Evolutionary conservation across 2,329 filamentous ascomycete species (phyloP), one percentile per base, ranked within the genome.

Genomic region (Berkeleyomyces rouxiae): DNA sequence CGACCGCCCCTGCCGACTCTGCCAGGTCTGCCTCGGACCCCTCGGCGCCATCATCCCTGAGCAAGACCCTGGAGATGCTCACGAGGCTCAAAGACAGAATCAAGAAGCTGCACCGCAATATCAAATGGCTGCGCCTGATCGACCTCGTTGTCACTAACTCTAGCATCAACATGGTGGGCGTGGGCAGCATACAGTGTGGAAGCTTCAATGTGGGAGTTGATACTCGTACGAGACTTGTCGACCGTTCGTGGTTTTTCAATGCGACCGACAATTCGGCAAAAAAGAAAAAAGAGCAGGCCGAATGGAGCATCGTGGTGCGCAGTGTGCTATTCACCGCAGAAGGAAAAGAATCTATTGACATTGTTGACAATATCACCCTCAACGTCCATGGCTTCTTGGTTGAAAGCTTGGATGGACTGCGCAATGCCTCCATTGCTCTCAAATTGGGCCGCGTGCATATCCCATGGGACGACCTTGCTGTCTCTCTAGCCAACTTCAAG

Each of bases 331-430:
- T 99, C 69, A 95, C 89, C 0, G 84, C 90, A 1, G 85, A 95
- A 63, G 90, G 90, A 42, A 81, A 81, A 62, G 90, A 97, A 64
- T 86, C 90, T 1, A 84, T 89, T 63, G 92, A 99, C 72, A 76
- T 99, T 2, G 75, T 99, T 67, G 95, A 99, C 72, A 87, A 90
- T 69, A 84, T 88, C 65, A 87, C 88, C 3, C 76, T 97, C 65
- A 97, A 96, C 68, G 82, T 99, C 57, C 91, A 99, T 72, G 93
- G 95, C 4, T 85, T 95, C 65, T 77, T 99, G 37, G 90, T 95
- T 73, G 86, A 88, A 67, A 84, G 90, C 44, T 77, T 90, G 53
- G 89, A 96, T 66, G 93, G 92, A 0, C 79, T 99, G 40, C 84
- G 90, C 64, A 93, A 99, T 75, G 88, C 91, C 0, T 89, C 91